Evolutionary conservation across 306 rosid genomes (phyloP).

Genomic region (Ormosia emarginata): DNA sequence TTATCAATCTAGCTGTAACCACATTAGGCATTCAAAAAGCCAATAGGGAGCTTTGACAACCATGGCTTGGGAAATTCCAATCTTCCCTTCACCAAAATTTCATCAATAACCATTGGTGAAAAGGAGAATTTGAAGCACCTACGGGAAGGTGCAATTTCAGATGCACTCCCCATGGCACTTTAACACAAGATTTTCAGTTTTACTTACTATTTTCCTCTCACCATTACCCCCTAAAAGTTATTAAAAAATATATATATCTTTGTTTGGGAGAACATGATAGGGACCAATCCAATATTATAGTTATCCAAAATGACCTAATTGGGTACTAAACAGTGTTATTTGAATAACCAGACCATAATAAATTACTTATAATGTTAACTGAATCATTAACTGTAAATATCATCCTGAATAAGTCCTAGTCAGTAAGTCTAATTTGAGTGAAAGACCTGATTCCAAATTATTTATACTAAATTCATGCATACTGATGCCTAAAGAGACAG

Average conservation of each 20-base stretch:
- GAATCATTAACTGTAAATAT: neutral
- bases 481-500: neutral
- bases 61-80: neutral
- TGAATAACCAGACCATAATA: neutral
- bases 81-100: neutral
- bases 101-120: neutral
- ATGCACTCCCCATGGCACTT: neutral
- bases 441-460: neutral
- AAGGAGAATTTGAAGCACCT: neutral
- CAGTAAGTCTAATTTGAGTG: neutral
- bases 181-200: neutral
- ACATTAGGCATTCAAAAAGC: neutral
- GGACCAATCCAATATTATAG: neutral
- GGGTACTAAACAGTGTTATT: neutral
- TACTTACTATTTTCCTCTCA: neutral
- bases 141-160: neutral
- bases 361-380: neutral
- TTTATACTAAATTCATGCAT: neutral
- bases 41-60: neutral
- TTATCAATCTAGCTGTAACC: neutral
- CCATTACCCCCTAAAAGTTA: neutral
- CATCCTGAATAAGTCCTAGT: neutral
- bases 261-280: neutral
- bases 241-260: neutral
- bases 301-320: neutral